phyloP scores from a whole-genome alignment of 495 filamentous ascomycete species.

The Penicillium argentinense region DNA sequence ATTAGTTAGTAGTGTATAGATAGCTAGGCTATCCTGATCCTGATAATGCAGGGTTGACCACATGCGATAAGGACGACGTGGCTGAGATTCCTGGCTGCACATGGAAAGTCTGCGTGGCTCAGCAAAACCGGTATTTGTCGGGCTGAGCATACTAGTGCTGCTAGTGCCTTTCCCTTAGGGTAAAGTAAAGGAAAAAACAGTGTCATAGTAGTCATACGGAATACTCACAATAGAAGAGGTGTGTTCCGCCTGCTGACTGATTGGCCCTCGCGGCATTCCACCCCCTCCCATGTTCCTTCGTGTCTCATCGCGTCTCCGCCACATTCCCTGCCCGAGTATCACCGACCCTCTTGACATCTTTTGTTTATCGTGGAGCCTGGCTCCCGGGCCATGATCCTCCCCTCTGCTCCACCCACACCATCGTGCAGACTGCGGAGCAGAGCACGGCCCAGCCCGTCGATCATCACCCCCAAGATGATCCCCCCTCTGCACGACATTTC shows the following conservation, averaged over 20 bases:
- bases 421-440: conserved; percentile 9
- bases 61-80: too few relatives aligned
- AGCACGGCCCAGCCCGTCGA: conserved; percentile 30
- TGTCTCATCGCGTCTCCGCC: conserved; percentile 17
- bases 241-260: conserved; percentile 16
- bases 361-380: conserved; percentile 16
- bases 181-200: too few relatives aligned
- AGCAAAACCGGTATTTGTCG: conserved; percentile 8
- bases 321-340: too few relatives aligned
- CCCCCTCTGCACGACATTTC: conserved; percentile 31
- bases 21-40: conserved; percentile 2
- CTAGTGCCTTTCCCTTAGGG: too few relatives aligned
- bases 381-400: conserved; percentile 17
- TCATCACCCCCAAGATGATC: conserved; percentile 24
- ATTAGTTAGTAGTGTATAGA: not conserved
- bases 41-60: conserved; percentile 3
- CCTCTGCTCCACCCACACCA: not conserved
- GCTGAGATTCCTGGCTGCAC: conserved; percentile 21
- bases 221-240: too few relatives aligned
- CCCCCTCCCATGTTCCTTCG: too few relatives aligned
- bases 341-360: not conserved
- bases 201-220: too few relatives aligned
- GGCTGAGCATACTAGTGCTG: too few relatives aligned
- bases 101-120: conserved; percentile 26
- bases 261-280: conserved; percentile 25